These are phyloP conservation scores for Wolfiporia cocos DNA, from an alignment of 1,284 basidiomycete genomes.

Conservation along the genomic window DNA sequence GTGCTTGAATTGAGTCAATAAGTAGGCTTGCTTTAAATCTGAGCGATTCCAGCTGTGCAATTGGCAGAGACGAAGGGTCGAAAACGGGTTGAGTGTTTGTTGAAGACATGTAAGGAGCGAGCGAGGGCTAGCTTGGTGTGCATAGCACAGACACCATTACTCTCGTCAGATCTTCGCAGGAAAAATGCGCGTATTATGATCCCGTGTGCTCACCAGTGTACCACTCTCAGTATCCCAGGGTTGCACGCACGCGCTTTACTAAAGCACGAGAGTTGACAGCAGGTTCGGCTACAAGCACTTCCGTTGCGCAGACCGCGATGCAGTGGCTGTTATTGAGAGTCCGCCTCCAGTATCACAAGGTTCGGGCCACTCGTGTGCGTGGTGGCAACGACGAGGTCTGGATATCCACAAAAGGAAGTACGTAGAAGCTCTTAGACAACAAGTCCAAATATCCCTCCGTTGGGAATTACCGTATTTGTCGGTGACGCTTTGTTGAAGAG, in stretches of 20 bases:
- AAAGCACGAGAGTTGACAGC: not conserved
- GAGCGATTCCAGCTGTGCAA: slow-evolving; percentile 63
- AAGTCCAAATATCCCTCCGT: slow-evolving; percentile 1
- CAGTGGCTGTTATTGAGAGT: not conserved
- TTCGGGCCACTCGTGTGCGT: not conserved
- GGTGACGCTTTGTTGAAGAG: too few relatives aligned
- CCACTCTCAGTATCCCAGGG: too few relatives aligned
- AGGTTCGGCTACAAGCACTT: not conserved
- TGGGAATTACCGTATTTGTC: too few relatives aligned
- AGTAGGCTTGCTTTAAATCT: slow-evolving; percentile 70
- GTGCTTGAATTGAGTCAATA: slow-evolving; percentile 61
- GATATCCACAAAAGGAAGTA: slow-evolving; percentile 1
- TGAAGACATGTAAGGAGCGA: too few relatives aligned
- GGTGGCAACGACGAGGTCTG: not conserved
- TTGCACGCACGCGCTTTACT: not conserved
- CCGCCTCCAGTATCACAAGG: too few relatives aligned
- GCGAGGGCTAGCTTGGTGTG: too few relatives aligned
- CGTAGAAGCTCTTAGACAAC: slow-evolving; percentile 6
- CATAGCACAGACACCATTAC: too few relatives aligned
- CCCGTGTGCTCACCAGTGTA: too few relatives aligned
- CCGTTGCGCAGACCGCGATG: not conserved
- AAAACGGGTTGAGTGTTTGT: slow-evolving; percentile 4
- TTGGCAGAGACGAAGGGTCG: slow-evolving; percentile 19
- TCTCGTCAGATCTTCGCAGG: too few relatives aligned
- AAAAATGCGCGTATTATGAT: too few relatives aligned